Evolutionary conservation across 1,139 yeast species (phyloP).

Genomic region (Scheffersomyces stambukii): DNA sequence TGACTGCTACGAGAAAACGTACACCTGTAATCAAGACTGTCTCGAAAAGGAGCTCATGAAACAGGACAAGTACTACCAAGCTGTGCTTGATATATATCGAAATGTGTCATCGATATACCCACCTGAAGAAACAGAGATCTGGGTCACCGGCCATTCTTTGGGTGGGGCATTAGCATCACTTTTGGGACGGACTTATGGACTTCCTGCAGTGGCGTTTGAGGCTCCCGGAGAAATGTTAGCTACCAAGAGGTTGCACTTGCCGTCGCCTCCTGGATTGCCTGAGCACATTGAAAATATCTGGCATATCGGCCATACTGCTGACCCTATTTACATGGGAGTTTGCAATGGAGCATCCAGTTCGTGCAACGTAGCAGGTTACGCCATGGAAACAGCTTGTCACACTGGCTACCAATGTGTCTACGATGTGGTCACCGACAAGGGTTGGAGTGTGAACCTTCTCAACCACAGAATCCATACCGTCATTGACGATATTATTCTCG

Average conservation of each 20-base stretch:
- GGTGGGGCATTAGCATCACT: slow-evolving; percentile 88
- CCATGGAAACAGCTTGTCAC: slow-evolving; percentile 96
- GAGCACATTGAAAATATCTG: slow-evolving; percentile 75
- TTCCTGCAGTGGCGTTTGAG: slow-evolving; percentile 87
- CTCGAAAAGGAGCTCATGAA: slow-evolving; percentile 71
- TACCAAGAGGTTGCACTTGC: slow-evolving; percentile 77
- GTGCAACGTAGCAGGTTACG: slow-evolving; percentile 92
- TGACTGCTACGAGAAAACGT: slow-evolving; percentile 82
- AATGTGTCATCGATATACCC: slow-evolving; percentile 61
- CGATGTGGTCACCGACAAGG: slow-evolving; percentile 83
- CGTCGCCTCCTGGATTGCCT: slow-evolving; percentile 90
- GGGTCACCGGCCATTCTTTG: slow-evolving; percentile 94
- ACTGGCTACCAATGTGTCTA: slow-evolving; percentile 85
- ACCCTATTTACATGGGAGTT: slow-evolving; percentile 94
- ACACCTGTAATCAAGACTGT: slow-evolving; percentile 87
- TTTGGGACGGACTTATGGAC: slow-evolving; percentile 83
- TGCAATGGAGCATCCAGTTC: slow-evolving; percentile 93
- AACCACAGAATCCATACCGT: slow-evolving; percentile 92
- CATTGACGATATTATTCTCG: slow-evolving; percentile 71
- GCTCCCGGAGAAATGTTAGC: slow-evolving; percentile 94
- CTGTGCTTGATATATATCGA: slow-evolving; percentile 71
- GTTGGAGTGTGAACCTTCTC: slow-evolving; percentile 86
- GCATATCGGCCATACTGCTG: slow-evolving; percentile 97
- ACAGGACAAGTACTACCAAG: slow-evolving; percentile 79
- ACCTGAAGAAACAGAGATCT: slow-evolving; percentile 64